Evolutionary conservation across 2,329 filamentous ascomycete genomes (phyloP), one percentile per base, ranked within the genome.

Genomic region (Ophiosphaerella korrae): DNA sequence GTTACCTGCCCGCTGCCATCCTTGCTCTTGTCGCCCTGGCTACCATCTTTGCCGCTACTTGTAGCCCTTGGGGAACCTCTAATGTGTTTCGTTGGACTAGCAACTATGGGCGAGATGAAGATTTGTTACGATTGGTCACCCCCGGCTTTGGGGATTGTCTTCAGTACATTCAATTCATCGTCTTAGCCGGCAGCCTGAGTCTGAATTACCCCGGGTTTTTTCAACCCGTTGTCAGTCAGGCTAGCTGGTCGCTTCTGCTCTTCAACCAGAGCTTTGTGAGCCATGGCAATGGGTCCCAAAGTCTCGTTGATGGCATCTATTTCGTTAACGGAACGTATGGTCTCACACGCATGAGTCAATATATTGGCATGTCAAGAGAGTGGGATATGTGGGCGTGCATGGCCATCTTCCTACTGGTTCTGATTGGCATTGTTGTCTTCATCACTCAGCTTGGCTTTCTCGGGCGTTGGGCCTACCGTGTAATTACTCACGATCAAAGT

Each of bases 81-180:
- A 89, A 99, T 70, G 82, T 93, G 16, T 97, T 97, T 72, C 87
- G 90, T 60, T 99, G 93, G 92, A 92, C 91, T n/a, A 95, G 91
- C 68, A 99, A 99, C 71, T 97, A 96, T 71, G 94, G 94, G 32
- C 86, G 93, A 62, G 94, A 99, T 64, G 89, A 90, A 54, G 94
- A 99, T 75, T 79, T 97, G 59, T 80, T 99, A 46, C 87, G 94
- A 48, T 80, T 99, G 41, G 91, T 99, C 31, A 99, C 94, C 0
- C 94, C 94, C 5, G 94, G 94, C 1, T 97, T 99, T 70, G 92
- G 91, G 6, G 94, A 99, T 70, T 99, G 94, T 67, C 80, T 99
- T 48, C 92, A 97, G 74, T 97, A 99, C 72, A 89, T 99, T 14
- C 94, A 99, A 70, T 99, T 96, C 64, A 82, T 94, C 47, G 87